phyloP scores from a whole-genome alignment of 495 filamentous ascomycete genomes.

The Aspergillus bridgeri region DNA sequence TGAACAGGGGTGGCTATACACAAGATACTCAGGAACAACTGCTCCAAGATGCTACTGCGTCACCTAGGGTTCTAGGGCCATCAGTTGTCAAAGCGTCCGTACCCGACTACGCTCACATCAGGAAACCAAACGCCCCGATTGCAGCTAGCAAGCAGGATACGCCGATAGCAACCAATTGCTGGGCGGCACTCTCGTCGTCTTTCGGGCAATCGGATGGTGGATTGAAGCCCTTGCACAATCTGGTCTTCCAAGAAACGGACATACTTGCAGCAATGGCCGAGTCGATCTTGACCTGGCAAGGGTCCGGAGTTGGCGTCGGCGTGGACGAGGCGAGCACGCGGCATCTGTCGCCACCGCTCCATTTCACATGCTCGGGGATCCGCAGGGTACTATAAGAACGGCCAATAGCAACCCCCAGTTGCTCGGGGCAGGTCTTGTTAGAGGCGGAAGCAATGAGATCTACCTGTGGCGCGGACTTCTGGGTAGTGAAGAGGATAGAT shows the following conservation, averaged over 20 bases:
- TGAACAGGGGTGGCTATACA: no score
- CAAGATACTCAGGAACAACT: no score
- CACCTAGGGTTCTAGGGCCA: no score
- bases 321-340: neutral
- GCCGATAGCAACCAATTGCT: neutral
- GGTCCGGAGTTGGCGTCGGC: neutral
- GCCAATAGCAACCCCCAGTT: constrained; percentile 20
- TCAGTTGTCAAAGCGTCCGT: no score
- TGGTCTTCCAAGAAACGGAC: neutral
- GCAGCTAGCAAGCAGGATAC: neutral
- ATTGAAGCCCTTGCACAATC: neutral
- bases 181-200: neutral
- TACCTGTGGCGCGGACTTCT: constrained; percentile 15
- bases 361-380: neutral
- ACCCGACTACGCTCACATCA: no score
- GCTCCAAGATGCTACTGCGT: no score
- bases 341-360: neutral
- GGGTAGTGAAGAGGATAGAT: constrained; percentile 17
- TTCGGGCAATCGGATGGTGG: neutral
- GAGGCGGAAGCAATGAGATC: constrained; percentile 29
- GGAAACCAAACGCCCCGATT: neutral
- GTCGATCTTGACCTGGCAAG: neutral
- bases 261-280: neutral
- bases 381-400: constrained; percentile 18
- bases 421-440: constrained; percentile 18